Conservation (phyloP, 345 rosid genomes). For the Cardamine chenopodiifolia region DNA sequence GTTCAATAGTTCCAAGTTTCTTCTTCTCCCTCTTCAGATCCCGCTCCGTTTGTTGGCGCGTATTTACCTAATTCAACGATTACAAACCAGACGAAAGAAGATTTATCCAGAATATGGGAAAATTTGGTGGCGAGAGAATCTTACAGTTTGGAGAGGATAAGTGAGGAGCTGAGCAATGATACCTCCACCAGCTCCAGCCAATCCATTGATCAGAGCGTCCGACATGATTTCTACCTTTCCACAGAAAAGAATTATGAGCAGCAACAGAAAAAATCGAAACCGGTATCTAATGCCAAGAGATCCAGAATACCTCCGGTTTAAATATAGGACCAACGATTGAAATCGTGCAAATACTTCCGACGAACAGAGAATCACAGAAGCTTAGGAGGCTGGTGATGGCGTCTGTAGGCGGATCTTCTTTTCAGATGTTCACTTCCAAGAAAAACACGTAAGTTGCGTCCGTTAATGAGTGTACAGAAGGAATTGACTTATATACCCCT, state of each 20-base stretch:
- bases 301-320: slow-evolving; percentile 25
- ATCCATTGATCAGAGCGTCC: slow-evolving; percentile 92
- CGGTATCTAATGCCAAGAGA: slow-evolving; percentile 3
- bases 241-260: not conserved
- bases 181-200: slow-evolving; percentile 97
- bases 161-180: slow-evolving; percentile 95
- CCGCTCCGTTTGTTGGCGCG: slow-evolving; percentile 97
- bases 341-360: not conserved
- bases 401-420: not conserved
- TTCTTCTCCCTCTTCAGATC: slow-evolving; percentile 79
- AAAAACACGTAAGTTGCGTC: no score
- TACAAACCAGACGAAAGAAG: no score
- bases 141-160: slow-evolving; percentile 92
- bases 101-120: not conserved
- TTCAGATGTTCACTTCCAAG: slow-evolving; percentile 25
- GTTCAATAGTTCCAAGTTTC: slow-evolving; percentile 72
- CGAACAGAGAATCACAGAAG: not conserved
- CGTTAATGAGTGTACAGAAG: no score
- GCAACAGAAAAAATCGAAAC: not conserved
- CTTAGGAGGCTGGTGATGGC: slow-evolving; percentile 19
- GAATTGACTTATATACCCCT: slow-evolving; percentile 29
- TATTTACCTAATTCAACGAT: slow-evolving; percentile 63
- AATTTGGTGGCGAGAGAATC: slow-evolving; percentile 18
- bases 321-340: not conserved
- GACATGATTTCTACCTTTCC: slow-evolving; percentile 56